These are phyloP conservation scores for Aeschynomene evenia DNA, from an alignment of 306 rosid genomes.

Conservation along the genomic window DNA sequence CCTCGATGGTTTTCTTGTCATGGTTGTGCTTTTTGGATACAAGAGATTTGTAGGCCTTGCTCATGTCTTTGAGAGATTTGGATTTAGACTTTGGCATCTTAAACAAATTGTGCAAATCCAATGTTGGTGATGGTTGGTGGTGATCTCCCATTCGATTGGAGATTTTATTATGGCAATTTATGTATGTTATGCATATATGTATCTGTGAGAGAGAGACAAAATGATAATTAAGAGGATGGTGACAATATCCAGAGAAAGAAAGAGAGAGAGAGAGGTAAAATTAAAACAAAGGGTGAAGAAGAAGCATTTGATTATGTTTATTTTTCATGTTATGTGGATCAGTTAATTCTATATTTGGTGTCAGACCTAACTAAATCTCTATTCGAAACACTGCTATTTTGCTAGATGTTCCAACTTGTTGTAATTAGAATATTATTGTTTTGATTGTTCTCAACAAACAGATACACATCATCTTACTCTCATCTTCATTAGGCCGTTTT, in stretches of 20 bases:
- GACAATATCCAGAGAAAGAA: constrained; percentile 25
- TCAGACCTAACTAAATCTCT: constrained; percentile 30
- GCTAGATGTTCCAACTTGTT: constrained; percentile 23
- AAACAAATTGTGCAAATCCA: constrained; percentile 52
- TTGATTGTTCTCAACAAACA: constrained; percentile 33
- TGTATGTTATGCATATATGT: neutral
- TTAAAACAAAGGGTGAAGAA: constrained; percentile 20
- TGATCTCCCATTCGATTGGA: constrained; percentile 51
- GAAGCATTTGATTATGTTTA: constrained; percentile 7
- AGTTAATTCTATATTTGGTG: constrained; percentile 28
- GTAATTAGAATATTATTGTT: constrained; percentile 25
- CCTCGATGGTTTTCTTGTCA: constrained; percentile 34
- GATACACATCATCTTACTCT: constrained; percentile 15
- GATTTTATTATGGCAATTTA: neutral
- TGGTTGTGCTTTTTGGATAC: constrained; percentile 20
- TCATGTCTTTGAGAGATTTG: constrained; percentile 51
- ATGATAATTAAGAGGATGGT: constrained; percentile 16
- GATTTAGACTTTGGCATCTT: constrained; percentile 50
- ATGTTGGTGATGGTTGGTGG: constrained; percentile 40
- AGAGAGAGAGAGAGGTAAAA: neutral
- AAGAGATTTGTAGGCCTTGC: constrained; percentile 53
- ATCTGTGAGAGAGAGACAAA: neutral
- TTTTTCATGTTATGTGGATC: constrained; percentile 18
- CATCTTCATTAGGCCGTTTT: constrained; percentile 1
- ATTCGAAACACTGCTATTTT: constrained; percentile 27